Conservation (phyloP, 306 rosid genomes). For the Medicago lupulina region DNA sequence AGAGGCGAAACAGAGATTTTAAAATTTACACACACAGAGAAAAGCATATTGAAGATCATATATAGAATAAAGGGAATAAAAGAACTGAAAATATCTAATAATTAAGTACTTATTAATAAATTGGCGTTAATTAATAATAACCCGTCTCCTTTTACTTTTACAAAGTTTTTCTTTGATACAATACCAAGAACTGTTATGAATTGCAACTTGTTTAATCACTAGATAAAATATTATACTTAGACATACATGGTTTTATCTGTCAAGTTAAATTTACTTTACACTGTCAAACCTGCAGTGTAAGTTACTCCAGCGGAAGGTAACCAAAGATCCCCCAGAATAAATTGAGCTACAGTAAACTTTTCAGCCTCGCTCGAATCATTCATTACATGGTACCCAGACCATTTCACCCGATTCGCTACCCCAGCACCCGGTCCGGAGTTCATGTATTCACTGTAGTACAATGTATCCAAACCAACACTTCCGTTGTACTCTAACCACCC, state of each 20-base stretch:
- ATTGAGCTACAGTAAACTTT: slow-evolving; percentile 64
- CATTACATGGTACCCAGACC: slow-evolving; percentile 74
- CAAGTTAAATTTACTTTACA: neutral
- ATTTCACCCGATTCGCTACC: slow-evolving; percentile 49
- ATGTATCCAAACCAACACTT: slow-evolving; percentile 51
- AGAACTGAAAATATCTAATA: neutral
- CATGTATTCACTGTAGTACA: slow-evolving; percentile 76
- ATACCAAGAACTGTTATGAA: slow-evolving; percentile 1
- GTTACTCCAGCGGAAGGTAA: slow-evolving; percentile 77
- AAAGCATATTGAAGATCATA: neutral
- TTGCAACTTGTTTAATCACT: neutral
- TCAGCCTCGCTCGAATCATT: slow-evolving; percentile 51
- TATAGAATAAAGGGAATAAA: neutral
- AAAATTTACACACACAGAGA: neutral
- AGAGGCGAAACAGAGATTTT: neutral
- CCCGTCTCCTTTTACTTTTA: neutral
- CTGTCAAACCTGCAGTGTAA: slow-evolving; percentile 59
- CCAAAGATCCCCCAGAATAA: slow-evolving; percentile 81
- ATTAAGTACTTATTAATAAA: neutral
- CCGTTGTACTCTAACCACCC: slow-evolving; percentile 93
- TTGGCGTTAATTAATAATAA: neutral
- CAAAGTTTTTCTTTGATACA: neutral
- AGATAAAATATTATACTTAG: slow-evolving; percentile 26
- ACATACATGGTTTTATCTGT: slow-evolving; percentile 8
- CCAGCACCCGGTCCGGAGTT: slow-evolving; percentile 74